Conservation (phyloP, 2,329 filamentous ascomycete genomes). For the Penicillium aurantiogriseum region DNA sequence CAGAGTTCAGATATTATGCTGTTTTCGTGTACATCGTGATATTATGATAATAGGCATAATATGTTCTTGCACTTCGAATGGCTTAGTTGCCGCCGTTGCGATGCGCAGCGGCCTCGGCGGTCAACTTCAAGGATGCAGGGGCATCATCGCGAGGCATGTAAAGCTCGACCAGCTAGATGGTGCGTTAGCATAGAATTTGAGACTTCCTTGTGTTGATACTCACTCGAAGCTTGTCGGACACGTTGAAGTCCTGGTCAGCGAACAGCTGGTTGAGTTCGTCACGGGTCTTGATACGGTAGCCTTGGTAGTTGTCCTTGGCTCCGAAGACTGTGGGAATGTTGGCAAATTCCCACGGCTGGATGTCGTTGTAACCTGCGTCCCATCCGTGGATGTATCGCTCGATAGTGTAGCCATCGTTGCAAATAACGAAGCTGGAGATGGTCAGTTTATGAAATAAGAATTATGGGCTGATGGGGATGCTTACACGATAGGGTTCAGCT, state of each 20-base stretch:
- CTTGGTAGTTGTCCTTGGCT: slow-evolving; percentile 58
- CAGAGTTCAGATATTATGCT: not conserved
- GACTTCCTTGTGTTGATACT: slow-evolving; percentile 1
- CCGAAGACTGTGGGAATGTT: slow-evolving; percentile 68
- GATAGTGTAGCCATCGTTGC: slow-evolving; percentile 86
- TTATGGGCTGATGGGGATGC: slow-evolving; percentile 27
- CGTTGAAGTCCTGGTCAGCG: slow-evolving; percentile 60
- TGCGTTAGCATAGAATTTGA: slow-evolving; percentile 24
- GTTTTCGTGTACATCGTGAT: not conserved
- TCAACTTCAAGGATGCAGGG: slow-evolving; percentile 66
- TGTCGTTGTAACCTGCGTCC: slow-evolving; percentile 77
- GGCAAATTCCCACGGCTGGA: slow-evolving; percentile 71
- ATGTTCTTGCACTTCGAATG: not conserved
- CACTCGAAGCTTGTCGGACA: slow-evolving; percentile 49
- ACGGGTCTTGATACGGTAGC: slow-evolving; percentile 67
- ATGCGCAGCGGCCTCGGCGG: slow-evolving; percentile 68
- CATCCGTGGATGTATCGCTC: slow-evolving; percentile 85
- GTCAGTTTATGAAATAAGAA: slow-evolving; percentile 35
- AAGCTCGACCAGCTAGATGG: slow-evolving; percentile 72
- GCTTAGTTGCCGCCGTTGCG: slow-evolving; percentile 61
- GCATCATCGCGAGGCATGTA: slow-evolving; percentile 79
- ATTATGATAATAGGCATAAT: not conserved
- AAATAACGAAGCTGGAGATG: slow-evolving; percentile 64
- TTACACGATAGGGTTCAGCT: slow-evolving; percentile 73
- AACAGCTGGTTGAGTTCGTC: slow-evolving; percentile 66